Conservation (phyloP, 805 yeast genomes). For the Hyphopichia homilentoma region DNA sequence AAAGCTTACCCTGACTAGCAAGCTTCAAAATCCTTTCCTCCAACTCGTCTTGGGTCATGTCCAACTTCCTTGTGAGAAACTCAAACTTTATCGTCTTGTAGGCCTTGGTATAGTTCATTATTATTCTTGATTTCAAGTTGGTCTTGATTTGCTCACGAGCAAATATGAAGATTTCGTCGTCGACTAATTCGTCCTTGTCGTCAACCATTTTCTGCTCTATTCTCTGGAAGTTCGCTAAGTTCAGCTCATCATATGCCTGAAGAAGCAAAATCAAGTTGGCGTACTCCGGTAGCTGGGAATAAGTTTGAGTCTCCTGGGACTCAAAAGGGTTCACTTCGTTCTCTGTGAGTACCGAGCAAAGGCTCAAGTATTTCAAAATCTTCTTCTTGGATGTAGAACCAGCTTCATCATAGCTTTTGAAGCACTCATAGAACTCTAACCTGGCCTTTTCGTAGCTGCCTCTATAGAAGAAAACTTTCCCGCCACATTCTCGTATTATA, state of each 20-base stretch:
- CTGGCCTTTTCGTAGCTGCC: conserved; percentile 58
- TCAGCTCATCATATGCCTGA: conserved; percentile 26
- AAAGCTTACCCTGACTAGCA: conserved; percentile 26
- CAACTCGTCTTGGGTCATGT: conserved; percentile 17
- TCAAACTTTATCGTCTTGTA: conserved; percentile 27
- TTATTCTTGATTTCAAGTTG: conserved; percentile 28
- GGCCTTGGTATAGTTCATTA: conserved; percentile 26
- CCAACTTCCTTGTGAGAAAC: conserved; percentile 18
- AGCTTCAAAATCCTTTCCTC: conserved; percentile 25
- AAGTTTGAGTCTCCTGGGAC: conserved; percentile 65
- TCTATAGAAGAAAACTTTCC: conserved; percentile 58
- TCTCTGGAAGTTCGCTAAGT: conserved; percentile 16
- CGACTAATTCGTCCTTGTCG: conserved; percentile 19
- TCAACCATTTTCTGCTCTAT: conserved; percentile 13
- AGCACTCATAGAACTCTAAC: conserved; percentile 55
- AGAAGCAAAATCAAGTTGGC: conserved; percentile 23
- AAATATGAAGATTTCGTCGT: conserved; percentile 27
- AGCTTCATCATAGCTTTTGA: conserved; percentile 42
- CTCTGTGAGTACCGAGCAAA: conserved; percentile 61
- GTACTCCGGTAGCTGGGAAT: conserved; percentile 28
- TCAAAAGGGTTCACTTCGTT: conserved; percentile 69
- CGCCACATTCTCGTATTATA: conserved; percentile 73
- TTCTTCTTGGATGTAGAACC: conserved; percentile 46
- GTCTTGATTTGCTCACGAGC: conserved; percentile 22
- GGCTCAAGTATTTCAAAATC: conserved; percentile 57